Evolutionary conservation across 2,329 filamentous ascomycete species (phyloP).

Genomic region (Dothistroma pini): DNA sequence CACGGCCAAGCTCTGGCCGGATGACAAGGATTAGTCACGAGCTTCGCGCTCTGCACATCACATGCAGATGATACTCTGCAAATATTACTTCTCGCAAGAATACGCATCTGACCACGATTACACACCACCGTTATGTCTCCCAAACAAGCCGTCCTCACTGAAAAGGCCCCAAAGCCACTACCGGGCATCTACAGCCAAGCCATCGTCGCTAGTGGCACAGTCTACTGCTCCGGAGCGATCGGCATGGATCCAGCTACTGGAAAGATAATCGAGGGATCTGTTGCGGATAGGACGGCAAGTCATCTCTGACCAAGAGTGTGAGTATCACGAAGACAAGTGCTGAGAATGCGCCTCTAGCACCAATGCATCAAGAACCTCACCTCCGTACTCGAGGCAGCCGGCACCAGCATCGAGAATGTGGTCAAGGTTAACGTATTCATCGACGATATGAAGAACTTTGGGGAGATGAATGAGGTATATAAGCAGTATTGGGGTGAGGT

Average conservation of each 20-base stretch:
- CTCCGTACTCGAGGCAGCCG: constrained; percentile 58
- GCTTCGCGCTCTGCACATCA: background rate
- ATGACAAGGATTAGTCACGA: background rate
- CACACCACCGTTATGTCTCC: constrained; percentile 18
- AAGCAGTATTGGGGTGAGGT: constrained; percentile 32
- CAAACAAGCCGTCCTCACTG: constrained; percentile 28
- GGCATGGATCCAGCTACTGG: constrained; percentile 55
- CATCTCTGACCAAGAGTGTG: background rate
- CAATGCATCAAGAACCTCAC: constrained; percentile 58
- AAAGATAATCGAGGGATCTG: constrained; percentile 54
- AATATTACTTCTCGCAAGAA: background rate
- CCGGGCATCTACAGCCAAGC: constrained; percentile 34
- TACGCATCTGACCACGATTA: background rate
- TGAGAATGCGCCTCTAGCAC: constrained; percentile 34
- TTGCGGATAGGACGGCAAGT: constrained; percentile 53
- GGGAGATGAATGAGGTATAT: constrained; percentile 56
- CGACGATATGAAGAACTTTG: constrained; percentile 63
- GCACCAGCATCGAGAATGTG: constrained; percentile 56
- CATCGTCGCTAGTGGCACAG: constrained; percentile 54
- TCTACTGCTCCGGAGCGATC: constrained; percentile 67
- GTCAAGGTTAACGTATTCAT: constrained; percentile 67
- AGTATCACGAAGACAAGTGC: background rate
- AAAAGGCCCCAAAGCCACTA: constrained; percentile 28
- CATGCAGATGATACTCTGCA: background rate
- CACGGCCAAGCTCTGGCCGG: background rate